Conservation (phyloP, 2,329 filamentous ascomycete species). For the Neonectria punicea region DNA sequence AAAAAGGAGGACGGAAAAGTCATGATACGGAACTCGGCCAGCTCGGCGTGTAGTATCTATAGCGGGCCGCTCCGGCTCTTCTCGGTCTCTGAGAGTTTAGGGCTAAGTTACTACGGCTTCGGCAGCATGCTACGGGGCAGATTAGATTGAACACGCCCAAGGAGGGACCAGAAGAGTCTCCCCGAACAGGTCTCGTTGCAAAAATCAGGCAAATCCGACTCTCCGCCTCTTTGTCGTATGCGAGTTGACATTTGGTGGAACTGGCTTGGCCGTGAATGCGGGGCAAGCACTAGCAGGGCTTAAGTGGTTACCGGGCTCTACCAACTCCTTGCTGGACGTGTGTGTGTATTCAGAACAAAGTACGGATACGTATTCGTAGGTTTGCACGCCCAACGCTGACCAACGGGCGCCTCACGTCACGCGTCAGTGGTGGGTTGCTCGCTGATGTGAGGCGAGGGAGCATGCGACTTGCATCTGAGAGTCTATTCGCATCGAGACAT, state of each 20-base stretch:
- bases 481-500: conserved; percentile 9
- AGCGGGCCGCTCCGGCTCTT: conserved; percentile 1
- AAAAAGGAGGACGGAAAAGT: conserved; percentile 22
- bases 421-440: background rate
- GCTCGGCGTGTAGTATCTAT: background rate
- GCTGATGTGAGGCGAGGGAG: conserved; percentile 14
- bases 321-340: background rate
- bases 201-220: background rate
- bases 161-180: background rate
- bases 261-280: conserved; percentile 14
- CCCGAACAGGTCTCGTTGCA: background rate
- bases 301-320: conserved; percentile 22
- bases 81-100: background rate
- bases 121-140: background rate
- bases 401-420: conserved; percentile 19
- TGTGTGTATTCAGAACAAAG: background rate
- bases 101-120: background rate
- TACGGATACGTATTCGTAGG: background rate
- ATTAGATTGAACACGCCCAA: background rate
- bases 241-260: conserved; percentile 7
- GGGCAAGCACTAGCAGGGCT: conserved; percentile 24
- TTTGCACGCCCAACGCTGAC: conserved; percentile 9
- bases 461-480: conserved; percentile 2
- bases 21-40: conserved; percentile 9
- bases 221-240: background rate